Base-by-base conservation (phyloP, 2,329 filamentous ascomycete species). In the Diaporthe citriasiana region DNA sequence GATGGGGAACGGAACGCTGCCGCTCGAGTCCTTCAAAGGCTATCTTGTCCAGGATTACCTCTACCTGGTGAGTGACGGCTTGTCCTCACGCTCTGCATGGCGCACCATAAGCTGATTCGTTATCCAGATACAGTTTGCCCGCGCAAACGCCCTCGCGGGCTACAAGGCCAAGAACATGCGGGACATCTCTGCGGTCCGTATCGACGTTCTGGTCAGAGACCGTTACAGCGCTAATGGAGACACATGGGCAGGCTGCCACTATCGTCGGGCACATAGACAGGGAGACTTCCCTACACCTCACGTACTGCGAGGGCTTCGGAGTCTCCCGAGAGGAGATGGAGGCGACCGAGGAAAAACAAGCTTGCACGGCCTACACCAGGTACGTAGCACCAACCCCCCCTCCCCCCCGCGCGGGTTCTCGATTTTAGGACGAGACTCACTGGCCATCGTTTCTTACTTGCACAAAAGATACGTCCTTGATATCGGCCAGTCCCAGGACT, bases 21-120 rank as follows among this genome's bases (percentile, higher is more conserved):
- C 94, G 0, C 78, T 93, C 0, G 90, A 93, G 56, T 92, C 91
- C 0, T 98, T 98, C 86, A 97, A 95, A 82, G 89, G 93, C 51
- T 98, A 98, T 81, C 90, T 98, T 72, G 89, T 97, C 13, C 96
- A 98, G 79, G 96, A 98, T 79, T 98, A 98, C 79, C 87, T 98
- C 6, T 98, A 97, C 80, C 85, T 98, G 56, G 93, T 97, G 57
- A 60, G 57, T 79, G 6, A 55, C 87, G 80, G 22, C 25, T 15
- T 0, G 17, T 6, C 22, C n/a, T 6, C 15, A n/a, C 6, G 19
- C 22, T 47, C 7, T 5, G n/a, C n/a, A 27, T 30, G 25, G 13
- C 50, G 10, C 56, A 12, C 35, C 19, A 42, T 27, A 25, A 35
- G 60, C 71, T 75, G 45, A 75, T 12, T 33, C 30, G 56, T 30